phyloP scores from a whole-genome alignment of 345 rosid species.

The Pseudoturritis turrita region DNA sequence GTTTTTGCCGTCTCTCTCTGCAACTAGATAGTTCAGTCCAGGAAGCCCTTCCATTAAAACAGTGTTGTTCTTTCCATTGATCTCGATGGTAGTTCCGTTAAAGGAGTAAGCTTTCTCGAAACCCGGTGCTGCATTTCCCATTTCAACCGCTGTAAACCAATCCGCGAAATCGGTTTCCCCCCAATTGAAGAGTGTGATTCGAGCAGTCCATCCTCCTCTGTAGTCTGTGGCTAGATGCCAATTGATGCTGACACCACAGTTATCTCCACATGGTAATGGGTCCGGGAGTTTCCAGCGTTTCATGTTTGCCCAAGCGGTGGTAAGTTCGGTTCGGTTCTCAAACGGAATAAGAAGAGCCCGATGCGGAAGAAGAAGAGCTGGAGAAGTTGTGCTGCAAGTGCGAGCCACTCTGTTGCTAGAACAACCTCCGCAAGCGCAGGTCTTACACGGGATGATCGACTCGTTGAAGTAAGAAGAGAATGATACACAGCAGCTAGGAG shows the following conservation, averaged over 20 bases:
- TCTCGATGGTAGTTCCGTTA: conserved; percentile 47
- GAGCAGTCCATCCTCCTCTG: conserved; percentile 76
- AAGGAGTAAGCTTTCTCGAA: conserved; percentile 78
- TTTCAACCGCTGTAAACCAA: conserved; percentile 80
- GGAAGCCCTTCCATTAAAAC: conserved; percentile 72
- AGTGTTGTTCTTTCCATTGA: conserved; percentile 51
- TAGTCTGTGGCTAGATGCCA: conserved; percentile 84
- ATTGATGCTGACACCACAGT: conserved; percentile 90
- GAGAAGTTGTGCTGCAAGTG: conserved; percentile 65
- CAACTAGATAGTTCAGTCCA: conserved; percentile 81
- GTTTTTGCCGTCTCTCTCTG: conserved; percentile 50
- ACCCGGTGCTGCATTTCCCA: conserved; percentile 65
- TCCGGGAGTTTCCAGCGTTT: conserved; percentile 57
- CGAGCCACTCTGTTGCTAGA: conserved; percentile 48
- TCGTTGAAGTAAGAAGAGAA: conserved; percentile 92
- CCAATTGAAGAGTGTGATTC: conserved; percentile 94
- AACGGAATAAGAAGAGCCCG: conserved; percentile 82
- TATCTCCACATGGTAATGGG: conserved; percentile 85
- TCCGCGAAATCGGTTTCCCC: conserved; percentile 62
- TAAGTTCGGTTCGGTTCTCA: conserved; percentile 66
- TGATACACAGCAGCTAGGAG: conserved; percentile 82
- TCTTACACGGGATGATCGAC: conserved; percentile 73
- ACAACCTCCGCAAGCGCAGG: conserved; percentile 80
- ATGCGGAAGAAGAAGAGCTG: conserved; percentile 75
- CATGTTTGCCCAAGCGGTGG: conserved; percentile 61